Base-by-base conservation (phyloP, 108 stramenopile genomes). In the Cyclostephanos invisitatus region DNA sequence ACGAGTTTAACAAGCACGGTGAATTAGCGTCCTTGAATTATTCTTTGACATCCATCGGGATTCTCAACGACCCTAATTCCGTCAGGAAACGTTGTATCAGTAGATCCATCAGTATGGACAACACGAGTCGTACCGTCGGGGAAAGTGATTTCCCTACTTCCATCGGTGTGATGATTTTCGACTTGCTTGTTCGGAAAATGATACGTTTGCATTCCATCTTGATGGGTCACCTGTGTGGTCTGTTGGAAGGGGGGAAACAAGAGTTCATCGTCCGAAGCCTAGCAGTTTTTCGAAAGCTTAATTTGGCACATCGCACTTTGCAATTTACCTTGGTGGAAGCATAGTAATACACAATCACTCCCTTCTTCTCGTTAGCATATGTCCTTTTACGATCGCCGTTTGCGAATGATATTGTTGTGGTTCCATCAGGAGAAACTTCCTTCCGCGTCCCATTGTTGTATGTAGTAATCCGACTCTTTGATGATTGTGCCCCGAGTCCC, bases 371-470 rank as follows among this genome's bases (percentile, higher is more conserved):
- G 35, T 61, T 69, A 28, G 83, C 78, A 21, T 87, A 85, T 1
- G 82, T 73, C 61, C 72, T 58, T 75, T 89, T 89, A 35, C 83
- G 56, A 69, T 92, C 91, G 0, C 91, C 91, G 64, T 92, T 92
- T 29, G 82, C 55, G 54, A 89, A 92, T 10, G 85, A 79, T 1
- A 92, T 86, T 21, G 84, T 73, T 14, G 55, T 67, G 12, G 72
- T 78, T 3, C 91, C 91, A 54, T 89, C 87, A 0, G 87, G 54
- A 20, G 58, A 18, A 7, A 75, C 67, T 47, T 82, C 84, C 75
- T 91, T 87, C 15, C 36, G 56, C 49, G 89, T 89, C 21, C 87
- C 89, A 70, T 89, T 89, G 24, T 65, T 71, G 44, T 84, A 84
- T 15, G 62, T 56, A 18, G 81, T 50, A 9, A 72, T 47, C 47